phyloP scores from a whole-genome alignment of 768 basidiomycete species.

The Coprinellus aureogranulatus region DNA sequence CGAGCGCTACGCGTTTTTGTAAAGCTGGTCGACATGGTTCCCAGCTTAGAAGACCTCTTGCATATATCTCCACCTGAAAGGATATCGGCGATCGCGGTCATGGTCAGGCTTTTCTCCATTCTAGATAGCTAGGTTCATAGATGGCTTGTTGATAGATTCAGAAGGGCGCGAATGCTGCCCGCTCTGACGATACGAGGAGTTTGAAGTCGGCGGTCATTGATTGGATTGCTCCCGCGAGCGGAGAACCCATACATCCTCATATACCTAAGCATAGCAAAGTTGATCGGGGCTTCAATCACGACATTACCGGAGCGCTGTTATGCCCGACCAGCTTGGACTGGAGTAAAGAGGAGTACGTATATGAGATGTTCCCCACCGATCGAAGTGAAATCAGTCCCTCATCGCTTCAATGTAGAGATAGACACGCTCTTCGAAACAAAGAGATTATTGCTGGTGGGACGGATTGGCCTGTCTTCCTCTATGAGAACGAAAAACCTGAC shows the following conservation, averaged over 20 bases:
- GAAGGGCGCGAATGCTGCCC: background rate
- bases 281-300: background rate
- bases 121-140: background rate
- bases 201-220: background rate
- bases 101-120: background rate
- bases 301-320: background rate
- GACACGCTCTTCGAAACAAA: background rate
- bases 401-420: background rate
- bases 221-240: background rate
- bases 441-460: background rate
- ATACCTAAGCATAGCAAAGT: background rate
- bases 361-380: background rate
- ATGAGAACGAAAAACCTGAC: background rate
- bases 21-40: background rate
- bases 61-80: background rate
- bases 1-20: background rate
- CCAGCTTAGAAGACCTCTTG: background rate
- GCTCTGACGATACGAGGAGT: background rate
- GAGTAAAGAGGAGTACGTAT: background rate
- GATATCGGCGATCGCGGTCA: background rate
- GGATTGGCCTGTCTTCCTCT: background rate
- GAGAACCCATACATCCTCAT: background rate
- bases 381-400: background rate
- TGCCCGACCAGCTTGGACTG: slow-evolving; percentile 1
- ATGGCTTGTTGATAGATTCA: background rate